These are phyloP conservation scores for Polygonum aviculare DNA, from an alignment of 148 eudicot species.

Conservation along the genomic window DNA sequence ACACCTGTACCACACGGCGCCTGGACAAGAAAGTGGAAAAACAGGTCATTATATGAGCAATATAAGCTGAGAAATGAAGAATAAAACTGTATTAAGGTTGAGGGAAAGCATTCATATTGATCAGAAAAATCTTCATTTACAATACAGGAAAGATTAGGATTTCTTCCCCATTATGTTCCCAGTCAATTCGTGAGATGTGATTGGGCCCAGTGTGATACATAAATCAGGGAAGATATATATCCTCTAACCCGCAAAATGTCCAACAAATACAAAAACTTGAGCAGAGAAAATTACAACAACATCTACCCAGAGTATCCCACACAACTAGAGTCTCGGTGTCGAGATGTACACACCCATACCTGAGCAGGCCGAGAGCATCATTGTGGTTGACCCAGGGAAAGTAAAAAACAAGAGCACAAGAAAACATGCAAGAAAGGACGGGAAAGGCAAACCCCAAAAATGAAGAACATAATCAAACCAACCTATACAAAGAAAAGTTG, in stretches of 20 bases:
- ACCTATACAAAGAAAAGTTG: too few species aligned
- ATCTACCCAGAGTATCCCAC: too few species aligned
- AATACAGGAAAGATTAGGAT: not conserved
- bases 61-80: not conserved
- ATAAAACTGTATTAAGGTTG: not conserved
- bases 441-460: too few species aligned
- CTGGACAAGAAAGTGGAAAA: conserved; percentile 23
- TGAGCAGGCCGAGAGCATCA: too few species aligned
- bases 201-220: not conserved
- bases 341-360: too few species aligned
- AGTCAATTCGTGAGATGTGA: not conserved
- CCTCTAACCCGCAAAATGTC: not conserved
- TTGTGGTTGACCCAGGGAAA: too few species aligned
- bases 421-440: too few species aligned
- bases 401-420: too few species aligned
- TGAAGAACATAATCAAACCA: too few species aligned
- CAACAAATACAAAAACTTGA: not conserved
- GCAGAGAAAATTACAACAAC: not conserved
- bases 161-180: not conserved
- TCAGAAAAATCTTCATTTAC: not conserved
- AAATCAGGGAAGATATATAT: not conserved
- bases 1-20: conserved; percentile 91
- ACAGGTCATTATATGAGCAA: not conserved
- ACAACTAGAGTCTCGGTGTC: too few species aligned
- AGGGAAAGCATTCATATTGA: not conserved